Evolutionary conservation across 2,329 filamentous ascomycete species (phyloP), one percentile per base, ranked within the genome.

Genomic region (Gliomastix tumulicola): DNA sequence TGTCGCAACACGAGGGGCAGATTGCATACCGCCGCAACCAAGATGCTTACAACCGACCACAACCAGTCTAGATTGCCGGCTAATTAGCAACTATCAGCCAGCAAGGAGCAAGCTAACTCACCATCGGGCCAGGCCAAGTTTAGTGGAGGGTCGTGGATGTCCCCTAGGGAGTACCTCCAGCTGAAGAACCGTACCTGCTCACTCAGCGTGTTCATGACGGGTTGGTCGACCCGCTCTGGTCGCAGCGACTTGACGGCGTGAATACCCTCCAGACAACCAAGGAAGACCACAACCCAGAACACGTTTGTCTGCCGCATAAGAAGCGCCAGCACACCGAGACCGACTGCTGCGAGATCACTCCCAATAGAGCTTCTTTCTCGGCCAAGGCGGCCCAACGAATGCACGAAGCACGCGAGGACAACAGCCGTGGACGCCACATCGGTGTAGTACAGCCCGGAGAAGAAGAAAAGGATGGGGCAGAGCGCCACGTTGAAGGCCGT

Each of bases 401-500:
- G 65, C 23, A 72, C 64, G 51, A 89, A 92, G 2, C 79, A 76
- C 3, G 78, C 55, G 8, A 96, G 62, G 1, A 96, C 86, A 2
- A 79, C 71, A 7, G 85, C 66, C 0, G 88, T 85, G 0, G 90
- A 94, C 35, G 85, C 70, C 4, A 96, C 74, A 57, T 98, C 92
- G 0, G 92, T 98, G 57, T 98, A 98, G 59, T 94, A 98, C 7
- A 98, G 67, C 0, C 79, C 88, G 0, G 88, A 92, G 60, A 98
- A 98, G 71, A 98, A 98, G 69, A 95, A 96, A 1, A 98, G 58
- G 1, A 89, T 77, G 0, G 92, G 92, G 43, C 97, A 96, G 0
- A 95, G 66, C 15, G 79, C 79, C 28, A 94, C 76, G 46, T 96
- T 95, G 46, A 92, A 52, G 4, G 82, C 84, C 0, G 77, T 79